These are phyloP conservation scores for Skeletonema marinoi DNA, from an alignment of 108 stramenopile species.

Conservation along the genomic window DNA sequence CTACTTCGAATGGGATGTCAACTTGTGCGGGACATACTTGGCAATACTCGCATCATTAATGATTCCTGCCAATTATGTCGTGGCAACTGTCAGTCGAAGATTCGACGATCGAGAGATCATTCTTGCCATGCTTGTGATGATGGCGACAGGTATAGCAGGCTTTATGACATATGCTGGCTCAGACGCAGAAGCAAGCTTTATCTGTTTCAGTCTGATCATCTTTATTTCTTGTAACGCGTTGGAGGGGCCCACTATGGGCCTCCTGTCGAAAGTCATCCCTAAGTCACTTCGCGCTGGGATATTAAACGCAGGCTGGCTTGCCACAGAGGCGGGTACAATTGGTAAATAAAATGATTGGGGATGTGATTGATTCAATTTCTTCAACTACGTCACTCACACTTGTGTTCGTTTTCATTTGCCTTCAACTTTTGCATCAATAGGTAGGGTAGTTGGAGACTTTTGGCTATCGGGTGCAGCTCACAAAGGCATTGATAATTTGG, in stretches of 20 bases:
- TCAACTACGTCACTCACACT: too few relatives aligned
- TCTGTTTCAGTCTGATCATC: slow-evolving; percentile 54
- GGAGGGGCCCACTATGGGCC: slow-evolving; percentile 82
- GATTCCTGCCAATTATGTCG: slow-evolving; percentile 39
- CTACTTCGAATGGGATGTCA: slow-evolving; percentile 48
- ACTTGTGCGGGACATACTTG: slow-evolving; percentile 32
- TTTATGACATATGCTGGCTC: slow-evolving; percentile 35
- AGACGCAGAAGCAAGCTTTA: slow-evolving; percentile 45
- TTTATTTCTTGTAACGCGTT: slow-evolving; percentile 62
- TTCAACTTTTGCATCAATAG: slow-evolving; percentile 47
- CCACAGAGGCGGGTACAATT: slow-evolving; percentile 92
- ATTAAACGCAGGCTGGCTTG: slow-evolving; percentile 88
- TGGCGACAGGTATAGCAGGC: slow-evolving; percentile 37
- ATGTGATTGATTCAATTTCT: too few relatives aligned
- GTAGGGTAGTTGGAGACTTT: slow-evolving; percentile 76
- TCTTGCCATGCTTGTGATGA: slow-evolving; percentile 31
- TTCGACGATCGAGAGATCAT: slow-evolving; percentile 51
- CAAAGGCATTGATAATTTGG: slow-evolving; percentile 48
- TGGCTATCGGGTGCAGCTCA: slow-evolving; percentile 43
- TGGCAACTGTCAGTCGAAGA: slow-evolving; percentile 38
- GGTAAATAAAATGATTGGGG: slow-evolving; percentile 28
- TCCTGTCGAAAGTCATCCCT: slow-evolving; percentile 84
- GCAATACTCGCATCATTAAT: slow-evolving; percentile 38
- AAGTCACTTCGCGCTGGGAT: slow-evolving; percentile 77
- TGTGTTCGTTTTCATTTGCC: too few relatives aligned